Base-by-base conservation (phyloP, 2,329 filamentous ascomycete genomes). In the Macrophomina pseudophaseolina region DNA sequence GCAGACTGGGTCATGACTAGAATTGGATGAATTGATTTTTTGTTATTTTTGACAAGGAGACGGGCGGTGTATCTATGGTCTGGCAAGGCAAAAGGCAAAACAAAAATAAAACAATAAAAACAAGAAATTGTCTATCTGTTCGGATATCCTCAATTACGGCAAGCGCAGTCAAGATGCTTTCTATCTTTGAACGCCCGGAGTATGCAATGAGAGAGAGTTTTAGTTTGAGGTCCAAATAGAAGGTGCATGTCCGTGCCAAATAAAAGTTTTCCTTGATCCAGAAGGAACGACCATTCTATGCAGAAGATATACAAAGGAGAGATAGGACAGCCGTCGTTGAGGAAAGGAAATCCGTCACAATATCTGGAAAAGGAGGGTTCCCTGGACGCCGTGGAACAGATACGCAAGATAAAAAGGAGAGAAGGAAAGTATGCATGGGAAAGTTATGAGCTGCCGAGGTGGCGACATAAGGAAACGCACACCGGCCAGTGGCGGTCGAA, bases 261-360 rank as follows among this genome's bases (percentile, higher is more conserved):
- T 14, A 28, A 52, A 14, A 54, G 33, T 32, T 38, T 38, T 4
- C 2, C 33, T 35, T 35, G n/a, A 38, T 23, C 14, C 28, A 32
- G 11, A 18, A 14, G 5, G 28, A 46, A 18, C 5, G 16, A 35
- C 16, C 9, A 18, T n/a, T 62, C 30, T 62, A 38, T 30, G 44
- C 8, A 53, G 8, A 33, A 32, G 33, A 18, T 35, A 44, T 14
- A 64, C 60, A 64, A 53, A 64, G 48, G 60, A 44, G 12, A 44
- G 38, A 54, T 12, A 38, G 4, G 51, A 35, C 12, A 54, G 14
- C 16, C 52, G 52, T 40, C 11, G 18, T 32, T 4, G 18, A 48
- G 23, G 49, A 5, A 62, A 49, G 58, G 58, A 62, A 32, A 49
- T 62, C 32, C 42, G 58, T 62, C 42, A 35, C 28, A n/a, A 40